A percentile compares a stretch with the other conserved stretches of the same genome.
Evolutionary conservation across 148 eudicot genomes (phyloP).

Genomic region (Vaccinium macrocarpon): DNA sequence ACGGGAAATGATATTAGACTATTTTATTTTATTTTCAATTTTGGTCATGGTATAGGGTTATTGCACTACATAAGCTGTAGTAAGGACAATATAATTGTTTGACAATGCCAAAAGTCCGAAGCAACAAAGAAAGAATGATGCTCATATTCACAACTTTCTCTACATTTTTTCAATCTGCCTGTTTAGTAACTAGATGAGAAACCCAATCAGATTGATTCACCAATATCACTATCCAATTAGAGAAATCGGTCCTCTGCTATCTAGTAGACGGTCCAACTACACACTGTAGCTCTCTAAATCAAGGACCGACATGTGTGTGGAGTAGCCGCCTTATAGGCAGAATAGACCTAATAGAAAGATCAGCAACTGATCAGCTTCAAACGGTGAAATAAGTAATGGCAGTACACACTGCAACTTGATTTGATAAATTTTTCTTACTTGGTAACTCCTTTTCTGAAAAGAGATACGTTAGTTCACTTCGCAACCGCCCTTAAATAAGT

Average conservation of each 20-base stretch:
- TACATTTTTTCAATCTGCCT: background rate
- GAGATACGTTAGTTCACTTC: background rate
- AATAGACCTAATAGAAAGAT: background rate
- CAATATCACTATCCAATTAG: background rate
- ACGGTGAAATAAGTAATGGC: background rate
- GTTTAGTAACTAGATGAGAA: background rate
- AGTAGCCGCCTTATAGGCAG: background rate
- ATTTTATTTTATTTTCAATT: background rate
- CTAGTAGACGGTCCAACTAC: background rate
- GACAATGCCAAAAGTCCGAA: background rate
- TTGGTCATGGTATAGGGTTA: background rate
- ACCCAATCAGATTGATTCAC: background rate
- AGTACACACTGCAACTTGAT: background rate
- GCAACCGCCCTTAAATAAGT: background rate
- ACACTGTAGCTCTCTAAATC: background rate
- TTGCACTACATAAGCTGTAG: background rate
- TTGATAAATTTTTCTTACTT: background rate
- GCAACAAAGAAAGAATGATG: background rate
- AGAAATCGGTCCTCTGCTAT: background rate
- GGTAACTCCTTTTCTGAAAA: background rate
- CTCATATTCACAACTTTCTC: conserved; percentile 5
- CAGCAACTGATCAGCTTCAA: background rate
- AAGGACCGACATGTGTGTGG: background rate
- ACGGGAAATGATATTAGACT: background rate
- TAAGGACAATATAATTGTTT: background rate